These are phyloP conservation scores for Pythium aquatile DNA, from an alignment of 352 stramenopile species.

Conservation along the genomic window DNA sequence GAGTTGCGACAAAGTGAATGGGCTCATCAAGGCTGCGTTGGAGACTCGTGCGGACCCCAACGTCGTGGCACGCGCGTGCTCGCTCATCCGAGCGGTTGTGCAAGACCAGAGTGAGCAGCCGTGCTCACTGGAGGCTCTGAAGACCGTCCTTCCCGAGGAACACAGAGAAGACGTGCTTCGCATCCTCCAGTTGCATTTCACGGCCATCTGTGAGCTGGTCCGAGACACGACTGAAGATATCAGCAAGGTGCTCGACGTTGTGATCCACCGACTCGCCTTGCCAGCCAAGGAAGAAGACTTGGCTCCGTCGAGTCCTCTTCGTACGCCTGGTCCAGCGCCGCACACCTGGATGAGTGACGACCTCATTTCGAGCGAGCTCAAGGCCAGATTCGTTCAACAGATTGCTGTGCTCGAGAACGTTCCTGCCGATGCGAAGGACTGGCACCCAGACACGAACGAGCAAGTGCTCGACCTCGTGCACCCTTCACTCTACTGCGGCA, in stretches of 20 bases:
- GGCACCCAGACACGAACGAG: slow-evolving; percentile 41
- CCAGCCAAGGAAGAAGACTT: slow-evolving; percentile 8
- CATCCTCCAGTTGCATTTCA: slow-evolving; percentile 16
- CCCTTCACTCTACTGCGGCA: slow-evolving; percentile 60
- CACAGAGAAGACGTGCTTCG: background rate
- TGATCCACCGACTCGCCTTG: slow-evolving; percentile 4
- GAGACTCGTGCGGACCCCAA: background rate
- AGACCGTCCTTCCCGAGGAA: slow-evolving; percentile 10
- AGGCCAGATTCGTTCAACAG: slow-evolving; percentile 27
- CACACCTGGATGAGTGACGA: slow-evolving; percentile 39
- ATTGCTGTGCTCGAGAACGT: slow-evolving; percentile 35
- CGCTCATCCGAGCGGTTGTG: slow-evolving; percentile 10
- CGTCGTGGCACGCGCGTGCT: slow-evolving; percentile 5
- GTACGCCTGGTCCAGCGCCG: slow-evolving; percentile 27
- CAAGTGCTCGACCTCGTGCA: slow-evolving; percentile 61
- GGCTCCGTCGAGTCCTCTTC: slow-evolving; percentile 1
- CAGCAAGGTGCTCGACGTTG: slow-evolving; percentile 6
- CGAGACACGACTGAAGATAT: slow-evolving; percentile 9
- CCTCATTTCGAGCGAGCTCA: slow-evolving; percentile 18
- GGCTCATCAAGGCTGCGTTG: background rate
- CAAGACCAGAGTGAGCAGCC: background rate
- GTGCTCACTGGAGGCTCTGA: slow-evolving; percentile 8
- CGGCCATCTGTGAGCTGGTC: background rate
- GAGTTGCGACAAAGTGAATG: background rate
- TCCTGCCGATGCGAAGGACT: slow-evolving; percentile 44